Base-by-base conservation (phyloP, 331 rosid genomes). In the Erythrophleum ivorense region DNA sequence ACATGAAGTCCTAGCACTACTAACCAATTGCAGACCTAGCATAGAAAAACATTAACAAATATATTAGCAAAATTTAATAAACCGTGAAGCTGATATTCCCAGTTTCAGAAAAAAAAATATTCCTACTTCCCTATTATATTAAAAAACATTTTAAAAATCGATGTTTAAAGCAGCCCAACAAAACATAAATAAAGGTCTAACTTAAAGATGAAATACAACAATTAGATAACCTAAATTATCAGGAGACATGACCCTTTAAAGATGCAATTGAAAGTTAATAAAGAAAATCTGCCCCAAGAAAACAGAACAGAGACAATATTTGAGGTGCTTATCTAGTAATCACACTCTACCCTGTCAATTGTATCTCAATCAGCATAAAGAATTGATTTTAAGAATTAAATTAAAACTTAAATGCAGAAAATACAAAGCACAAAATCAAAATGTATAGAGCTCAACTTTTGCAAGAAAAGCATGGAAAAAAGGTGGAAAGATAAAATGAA, bases 401-500 rank as follows among this genome's bases (percentile, higher is more conserved):
- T 75, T 21, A 19, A 65, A 58, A 29, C 40, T 45, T 58, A 21
- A 41, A 11, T 11, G 69, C 9, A 43, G 69, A 24, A 58, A 38
- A 75, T 57, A 57, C 21, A 57, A 55, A 57, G 21, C 40, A 57
- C 3, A 57, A 57, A 54, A 36, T 36, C 33, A 4, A 46, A 16
- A 24, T 12, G 18, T 24, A 9, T 33, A 10, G 38, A 76, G 31
- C 54, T 68, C 65, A 19, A 53, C 41, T 21, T 43, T 18, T 67
- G 78, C 80, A 70, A 33, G 75, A 64, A 77, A 40, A 68, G 16
- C 10, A 9, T 1, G 13, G 71, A 31, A 78, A 40, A 58, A 70
- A 29, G 64, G 38, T 45, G 72, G 76, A 78, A 57, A 12, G 55
- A 72, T 18, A 77, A 50, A 60, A 29, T 79, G 62, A 80, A 79